A percentile compares a stretch with the other conserved stretches of the same genome.
phyloP scores from a whole-genome alignment of 2,329 filamentous ascomycete genomes.

The Claviceps pusilla region DNA sequence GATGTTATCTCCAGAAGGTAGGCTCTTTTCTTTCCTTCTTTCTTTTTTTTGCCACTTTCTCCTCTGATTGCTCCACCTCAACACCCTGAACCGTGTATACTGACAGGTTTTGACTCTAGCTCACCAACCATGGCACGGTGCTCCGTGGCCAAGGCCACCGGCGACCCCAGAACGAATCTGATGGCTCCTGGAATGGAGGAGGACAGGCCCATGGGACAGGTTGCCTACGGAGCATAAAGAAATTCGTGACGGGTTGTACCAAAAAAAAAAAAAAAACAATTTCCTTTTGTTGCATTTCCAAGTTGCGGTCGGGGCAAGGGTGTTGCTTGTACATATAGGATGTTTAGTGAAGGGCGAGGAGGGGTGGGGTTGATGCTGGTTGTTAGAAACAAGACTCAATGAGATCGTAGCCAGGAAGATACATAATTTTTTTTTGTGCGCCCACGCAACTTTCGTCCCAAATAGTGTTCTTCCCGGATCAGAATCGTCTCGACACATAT shows the following conservation, averaged over 20 bases:
- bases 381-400: background rate
- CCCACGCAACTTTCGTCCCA: background rate
- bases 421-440: slow-evolving; percentile 10
- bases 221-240: slow-evolving; percentile 40
- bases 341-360: slow-evolving; percentile 6
- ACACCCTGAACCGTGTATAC: slow-evolving; percentile 6
- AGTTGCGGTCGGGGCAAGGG: slow-evolving; percentile 10
- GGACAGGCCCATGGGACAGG: slow-evolving; percentile 45
- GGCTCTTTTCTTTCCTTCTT: slow-evolving; percentile 18
- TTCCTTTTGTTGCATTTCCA: slow-evolving; percentile 14
- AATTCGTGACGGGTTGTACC: slow-evolving; percentile 15
- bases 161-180: slow-evolving; percentile 64
- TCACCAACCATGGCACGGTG: slow-evolving; percentile 97
- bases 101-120: slow-evolving; percentile 29
- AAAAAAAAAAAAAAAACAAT: slow-evolving; percentile 16
- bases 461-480: background rate
- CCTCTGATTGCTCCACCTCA: background rate
- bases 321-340: slow-evolving; percentile 26
- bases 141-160: slow-evolving; percentile 77
- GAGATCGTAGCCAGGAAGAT: slow-evolving; percentile 1
- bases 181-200: slow-evolving; percentile 58
- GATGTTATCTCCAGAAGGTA: slow-evolving; percentile 93
- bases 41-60: too few relatives aligned
- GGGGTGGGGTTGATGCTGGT: background rate
- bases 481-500: background rate